Base-by-base conservation (phyloP, 1,139 yeast genomes). In the Blastobotrys proliferans region DNA sequence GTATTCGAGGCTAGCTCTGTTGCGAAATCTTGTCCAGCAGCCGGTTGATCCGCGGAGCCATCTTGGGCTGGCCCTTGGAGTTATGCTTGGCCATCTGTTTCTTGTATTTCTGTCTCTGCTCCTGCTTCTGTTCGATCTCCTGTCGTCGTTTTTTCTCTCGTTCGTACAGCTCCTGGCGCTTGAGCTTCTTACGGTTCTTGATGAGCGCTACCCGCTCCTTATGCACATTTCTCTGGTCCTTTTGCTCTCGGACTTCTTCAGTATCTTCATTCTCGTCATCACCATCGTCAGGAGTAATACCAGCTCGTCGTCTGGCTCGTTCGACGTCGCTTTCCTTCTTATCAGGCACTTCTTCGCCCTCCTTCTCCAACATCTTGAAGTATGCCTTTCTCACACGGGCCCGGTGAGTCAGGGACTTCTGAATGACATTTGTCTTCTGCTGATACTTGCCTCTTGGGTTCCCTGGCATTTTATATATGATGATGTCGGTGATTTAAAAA, bases 31-130 rank as follows among this genome's bases (percentile, higher is more conserved):
- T 86, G 45, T 84, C 94, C 43, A 90, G 69, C 35, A 90, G 68
- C 53, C 80, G 77, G 47, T 79, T 83, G 47, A 90, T 86, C 60
- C 95, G 75, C 8, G 96, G 94, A 0, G 87, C 96, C 94, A 90
- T 86, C 39, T 77, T 64, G 1, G 97, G 97, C 61, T 90, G 97
- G 1, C 97, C 97, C 4, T 71, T 63, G 50, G 71, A 71, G 1
- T 95, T 88, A 47, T 70, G 79, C 50, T 82, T 74, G 1, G 78
- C 65, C 61, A 64, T 61, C 39, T 57, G 63, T 46, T 74, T 75
- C 50, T 77, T 74, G 55, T 74, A 74, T 40, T 64, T 62, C 46
- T 72, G 76, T 28, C 84, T 64, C 34, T 61, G 58, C 3, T 61
- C 55, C 31, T 51, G 60, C 33, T 47, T 46, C 3, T 62, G 59